phyloP scores from a whole-genome alignment of 1,284 basidiomycete species.

The Puccinia triticina region DNA sequence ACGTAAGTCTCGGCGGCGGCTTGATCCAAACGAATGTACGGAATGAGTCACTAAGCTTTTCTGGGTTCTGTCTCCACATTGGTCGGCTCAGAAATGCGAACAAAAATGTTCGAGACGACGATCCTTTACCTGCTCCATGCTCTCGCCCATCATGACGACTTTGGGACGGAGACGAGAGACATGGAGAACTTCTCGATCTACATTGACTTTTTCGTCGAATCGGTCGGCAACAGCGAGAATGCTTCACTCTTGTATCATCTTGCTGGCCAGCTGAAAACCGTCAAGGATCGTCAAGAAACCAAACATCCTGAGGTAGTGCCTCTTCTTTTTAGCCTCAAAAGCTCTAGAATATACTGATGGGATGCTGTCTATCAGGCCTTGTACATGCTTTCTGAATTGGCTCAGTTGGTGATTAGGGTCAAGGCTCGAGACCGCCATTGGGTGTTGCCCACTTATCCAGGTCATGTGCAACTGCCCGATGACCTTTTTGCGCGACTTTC shows the following conservation, averaged over 20 bases:
- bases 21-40: background rate
- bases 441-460: slow-evolving; percentile 77
- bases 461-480: slow-evolving; percentile 74
- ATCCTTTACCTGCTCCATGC: slow-evolving; percentile 84
- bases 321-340: background rate
- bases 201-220: slow-evolving; percentile 82
- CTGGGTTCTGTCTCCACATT: slow-evolving; percentile 14
- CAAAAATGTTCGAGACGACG: slow-evolving; percentile 75
- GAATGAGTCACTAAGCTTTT: slow-evolving; percentile 10
- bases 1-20: slow-evolving; percentile 43
- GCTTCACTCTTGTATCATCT: slow-evolving; percentile 80
- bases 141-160: slow-evolving; percentile 92
- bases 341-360: background rate
- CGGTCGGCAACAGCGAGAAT: slow-evolving; percentile 75
- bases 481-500: slow-evolving; percentile 71
- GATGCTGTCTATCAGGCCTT: slow-evolving; percentile 68
- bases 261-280: slow-evolving; percentile 80
- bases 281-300: slow-evolving; percentile 73
- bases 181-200: slow-evolving; percentile 71
- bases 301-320: slow-evolving; percentile 69
- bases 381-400: slow-evolving; percentile 83
- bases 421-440: slow-evolving; percentile 72
- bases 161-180: slow-evolving; percentile 66
- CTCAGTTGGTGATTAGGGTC: slow-evolving; percentile 79
- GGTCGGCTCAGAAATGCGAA: slow-evolving; percentile 63